Conservation (phyloP, 306 rosid genomes). For the Ormosia emarginata region DNA sequence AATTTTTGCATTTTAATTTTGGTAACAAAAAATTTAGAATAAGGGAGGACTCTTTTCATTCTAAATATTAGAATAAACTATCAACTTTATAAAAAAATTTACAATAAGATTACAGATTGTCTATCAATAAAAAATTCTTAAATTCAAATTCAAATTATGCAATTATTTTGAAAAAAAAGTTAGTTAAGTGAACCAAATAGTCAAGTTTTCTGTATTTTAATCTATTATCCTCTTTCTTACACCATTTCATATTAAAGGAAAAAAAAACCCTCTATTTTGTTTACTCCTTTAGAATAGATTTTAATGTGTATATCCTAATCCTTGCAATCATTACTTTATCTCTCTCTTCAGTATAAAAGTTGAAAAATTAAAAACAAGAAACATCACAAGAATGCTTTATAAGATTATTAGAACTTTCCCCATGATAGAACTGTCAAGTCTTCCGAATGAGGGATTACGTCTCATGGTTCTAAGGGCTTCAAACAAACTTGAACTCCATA, state of each 20-base stretch:
- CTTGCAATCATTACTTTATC: conserved; percentile 6
- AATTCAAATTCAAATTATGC: too few species aligned
- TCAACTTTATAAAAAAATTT: too few species aligned
- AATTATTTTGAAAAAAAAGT: too few species aligned
- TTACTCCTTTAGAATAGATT: background rate
- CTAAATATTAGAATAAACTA: too few species aligned
- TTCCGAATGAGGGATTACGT: background rate
- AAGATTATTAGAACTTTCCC: background rate
- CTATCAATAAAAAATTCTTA: too few species aligned
- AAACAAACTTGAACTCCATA: conserved; percentile 85
- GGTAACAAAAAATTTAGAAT: too few species aligned
- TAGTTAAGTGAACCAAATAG: too few species aligned
- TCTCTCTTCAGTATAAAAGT: background rate
- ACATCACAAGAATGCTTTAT: background rate
- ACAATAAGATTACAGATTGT: too few species aligned
- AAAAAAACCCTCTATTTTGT: background rate
- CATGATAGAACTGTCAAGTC: background rate
- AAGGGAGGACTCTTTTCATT: too few species aligned
- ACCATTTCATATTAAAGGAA: background rate
- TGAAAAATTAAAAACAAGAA: background rate
- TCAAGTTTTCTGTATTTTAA: background rate
- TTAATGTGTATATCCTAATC: background rate
- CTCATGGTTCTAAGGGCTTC: conserved; percentile 46
- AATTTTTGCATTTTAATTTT: background rate
- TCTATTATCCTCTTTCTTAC: background rate